A percentile compares a stretch with the other conserved stretches of the same genome.
Evolutionary conservation across 768 basidiomycete genomes (phyloP).

Genomic region (Gloeophyllum trabeum): DNA sequence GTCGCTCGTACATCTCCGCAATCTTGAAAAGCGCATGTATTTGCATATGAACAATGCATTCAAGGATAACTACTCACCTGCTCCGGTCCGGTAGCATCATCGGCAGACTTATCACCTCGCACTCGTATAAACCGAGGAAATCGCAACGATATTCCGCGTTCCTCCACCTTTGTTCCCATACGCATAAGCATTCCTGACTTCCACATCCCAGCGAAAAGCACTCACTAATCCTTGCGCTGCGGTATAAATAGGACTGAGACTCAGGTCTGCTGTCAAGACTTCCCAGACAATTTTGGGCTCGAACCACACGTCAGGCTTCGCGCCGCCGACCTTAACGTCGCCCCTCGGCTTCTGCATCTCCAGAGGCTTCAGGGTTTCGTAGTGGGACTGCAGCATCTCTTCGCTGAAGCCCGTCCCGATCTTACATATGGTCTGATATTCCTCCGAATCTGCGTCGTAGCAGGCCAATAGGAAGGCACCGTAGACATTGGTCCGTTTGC

Average conservation of each 20-base stretch:
- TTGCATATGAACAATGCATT: neutral
- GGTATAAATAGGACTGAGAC: conserved; percentile 93
- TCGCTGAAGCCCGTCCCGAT: conserved; percentile 98
- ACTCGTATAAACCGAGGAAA: conserved; percentile 92
- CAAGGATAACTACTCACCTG: conserved; percentile 41
- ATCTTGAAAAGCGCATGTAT: conserved; percentile 33
- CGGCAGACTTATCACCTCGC: conserved; percentile 87
- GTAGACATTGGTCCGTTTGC: conserved; percentile 95
- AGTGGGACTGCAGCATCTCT: conserved; percentile 73
- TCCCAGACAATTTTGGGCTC: conserved; percentile 98
- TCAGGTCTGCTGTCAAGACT: conserved; percentile 93
- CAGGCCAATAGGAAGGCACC: conserved; percentile 97
- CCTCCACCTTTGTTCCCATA: too few species aligned
- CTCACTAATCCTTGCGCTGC: conserved; percentile 84
- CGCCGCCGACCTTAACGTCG: conserved; percentile 82
- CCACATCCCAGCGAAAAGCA: too few species aligned
- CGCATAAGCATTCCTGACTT: too few species aligned
- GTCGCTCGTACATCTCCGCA: conserved; percentile 89
- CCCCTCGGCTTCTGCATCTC: conserved; percentile 60
- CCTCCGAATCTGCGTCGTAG: conserved; percentile 89
- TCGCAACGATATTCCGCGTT: conserved; percentile 87
- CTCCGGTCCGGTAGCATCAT: conserved; percentile 89
- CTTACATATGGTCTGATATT: conserved; percentile 97
- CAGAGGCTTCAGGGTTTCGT: conserved; percentile 70
- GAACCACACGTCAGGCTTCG: conserved; percentile 97